Percentiles rank a stretch among this genome's conserved stretches.
These are phyloP conservation scores for Albizia julibrissin DNA, from an alignment of 306 rosid genomes.

Conservation along the genomic window DNA sequence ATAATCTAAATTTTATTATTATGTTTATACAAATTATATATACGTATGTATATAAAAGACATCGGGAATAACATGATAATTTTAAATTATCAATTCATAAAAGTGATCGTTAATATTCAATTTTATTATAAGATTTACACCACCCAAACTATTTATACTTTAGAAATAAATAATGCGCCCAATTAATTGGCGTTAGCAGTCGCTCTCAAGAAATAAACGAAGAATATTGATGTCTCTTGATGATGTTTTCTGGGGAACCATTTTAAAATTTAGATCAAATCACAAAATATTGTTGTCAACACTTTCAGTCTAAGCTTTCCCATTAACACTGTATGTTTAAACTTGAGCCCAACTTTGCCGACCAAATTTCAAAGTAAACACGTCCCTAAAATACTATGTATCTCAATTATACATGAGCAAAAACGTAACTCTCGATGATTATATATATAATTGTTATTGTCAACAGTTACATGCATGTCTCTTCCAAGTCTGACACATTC, in stretches of 20 bases:
- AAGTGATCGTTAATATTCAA: too few relatives aligned
- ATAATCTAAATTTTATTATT: neutral
- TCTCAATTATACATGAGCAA: neutral
- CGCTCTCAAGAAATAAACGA: neutral
- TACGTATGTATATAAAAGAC: too few relatives aligned
- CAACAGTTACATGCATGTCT: neutral
- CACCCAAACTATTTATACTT: neutral
- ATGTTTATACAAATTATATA: too few relatives aligned
- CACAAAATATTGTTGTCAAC: neutral
- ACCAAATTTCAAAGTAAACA: neutral
- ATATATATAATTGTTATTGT: neutral
- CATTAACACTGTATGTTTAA: neutral
- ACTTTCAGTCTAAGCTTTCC: neutral
- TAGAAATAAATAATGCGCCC: neutral
- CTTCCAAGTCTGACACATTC: neutral
- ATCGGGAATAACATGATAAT: too few relatives aligned
- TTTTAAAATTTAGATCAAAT: neutral
- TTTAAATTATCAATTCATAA: too few relatives aligned
- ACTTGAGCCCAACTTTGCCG: constrained; percentile 3
- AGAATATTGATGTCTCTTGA: neutral
- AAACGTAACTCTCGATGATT: neutral
- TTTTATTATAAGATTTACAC: too few relatives aligned
- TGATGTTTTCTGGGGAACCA: neutral
- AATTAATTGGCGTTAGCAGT: neutral
- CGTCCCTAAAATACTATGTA: neutral